A percentile compares a stretch with the other conserved stretches of the same genome.
phyloP scores from a whole-genome alignment of 208 protist species.

The Trypanosoma brucei region DNA sequence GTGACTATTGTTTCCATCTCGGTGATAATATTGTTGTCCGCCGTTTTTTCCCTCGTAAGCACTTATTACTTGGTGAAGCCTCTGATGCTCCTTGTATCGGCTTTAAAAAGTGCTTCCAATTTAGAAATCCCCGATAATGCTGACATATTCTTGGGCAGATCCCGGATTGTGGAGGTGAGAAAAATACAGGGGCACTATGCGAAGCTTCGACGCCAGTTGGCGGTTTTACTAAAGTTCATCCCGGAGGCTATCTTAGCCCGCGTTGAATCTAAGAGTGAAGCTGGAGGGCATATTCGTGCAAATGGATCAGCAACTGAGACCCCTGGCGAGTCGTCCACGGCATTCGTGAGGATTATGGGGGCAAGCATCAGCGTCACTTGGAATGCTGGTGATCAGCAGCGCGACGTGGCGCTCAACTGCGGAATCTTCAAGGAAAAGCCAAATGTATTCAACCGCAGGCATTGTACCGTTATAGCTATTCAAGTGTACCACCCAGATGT shows the following conservation, averaged over 20 bases:
- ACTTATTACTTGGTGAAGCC: slow-evolving; percentile 33
- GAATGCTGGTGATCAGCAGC: slow-evolving; percentile 16
- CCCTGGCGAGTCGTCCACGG: neutral
- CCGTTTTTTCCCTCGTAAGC: slow-evolving; percentile 36
- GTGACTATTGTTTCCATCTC: slow-evolving; percentile 27
- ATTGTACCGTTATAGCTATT: slow-evolving; percentile 53
- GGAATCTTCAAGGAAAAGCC: slow-evolving; percentile 59
- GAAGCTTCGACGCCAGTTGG: slow-evolving; percentile 17
- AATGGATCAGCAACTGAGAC: neutral
- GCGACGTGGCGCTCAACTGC: slow-evolving; percentile 55
- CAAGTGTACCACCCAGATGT: slow-evolving; percentile 30
- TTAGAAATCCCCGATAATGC: slow-evolving; percentile 37
- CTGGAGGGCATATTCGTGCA: neutral
- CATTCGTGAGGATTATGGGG: slow-evolving; percentile 1
- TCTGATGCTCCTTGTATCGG: slow-evolving; percentile 39
- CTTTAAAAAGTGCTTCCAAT: slow-evolving; percentile 44
- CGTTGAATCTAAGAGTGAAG: neutral
- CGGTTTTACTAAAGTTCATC: slow-evolving; percentile 17
- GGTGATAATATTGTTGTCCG: slow-evolving; percentile 30
- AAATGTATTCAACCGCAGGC: slow-evolving; percentile 43
- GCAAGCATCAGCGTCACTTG: neutral
- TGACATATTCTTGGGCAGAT: slow-evolving; percentile 7
- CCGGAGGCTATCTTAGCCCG: slow-evolving; percentile 20
- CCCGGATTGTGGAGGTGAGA: slow-evolving; percentile 17
- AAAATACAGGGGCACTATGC: slow-evolving; percentile 21